phyloP scores from a whole-genome alignment of 2,329 filamentous ascomycete species.

The Apiospora rasikravindrae region DNA sequence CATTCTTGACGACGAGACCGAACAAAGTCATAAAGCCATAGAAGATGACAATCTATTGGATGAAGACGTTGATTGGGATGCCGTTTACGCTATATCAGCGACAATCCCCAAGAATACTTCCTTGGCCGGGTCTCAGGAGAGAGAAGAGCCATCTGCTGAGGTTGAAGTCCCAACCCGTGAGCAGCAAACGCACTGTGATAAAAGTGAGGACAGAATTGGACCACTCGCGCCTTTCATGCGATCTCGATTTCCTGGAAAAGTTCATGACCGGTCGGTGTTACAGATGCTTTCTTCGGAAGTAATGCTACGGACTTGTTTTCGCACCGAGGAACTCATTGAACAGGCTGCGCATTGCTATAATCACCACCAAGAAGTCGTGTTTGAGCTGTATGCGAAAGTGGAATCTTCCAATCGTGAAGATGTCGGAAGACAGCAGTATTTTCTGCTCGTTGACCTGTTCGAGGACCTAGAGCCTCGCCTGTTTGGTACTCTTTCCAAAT shows the following conservation, averaged over 20 bases:
- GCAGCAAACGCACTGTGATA: not conserved
- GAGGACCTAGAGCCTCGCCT: slow-evolving; percentile 60
- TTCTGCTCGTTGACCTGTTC: slow-evolving; percentile 68
- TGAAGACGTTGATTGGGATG: slow-evolving; percentile 49
- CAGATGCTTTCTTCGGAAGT: slow-evolving; percentile 53
- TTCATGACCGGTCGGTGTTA: slow-evolving; percentile 58
- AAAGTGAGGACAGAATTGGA: slow-evolving; percentile 19
- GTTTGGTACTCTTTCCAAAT: slow-evolving; percentile 33
- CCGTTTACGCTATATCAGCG: slow-evolving; percentile 32
- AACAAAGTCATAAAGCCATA: not conserved
- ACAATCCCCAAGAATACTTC: slow-evolving; percentile 25
- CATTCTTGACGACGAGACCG: not conserved
- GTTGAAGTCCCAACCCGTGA: not conserved
- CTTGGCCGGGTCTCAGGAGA: slow-evolving; percentile 12
- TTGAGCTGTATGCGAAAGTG: slow-evolving; percentile 70
- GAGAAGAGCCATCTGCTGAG: not conserved
- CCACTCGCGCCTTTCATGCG: slow-evolving; percentile 53
- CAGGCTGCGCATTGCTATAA: slow-evolving; percentile 44
- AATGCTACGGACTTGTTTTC: slow-evolving; percentile 65
- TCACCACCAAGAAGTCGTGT: slow-evolving; percentile 46
- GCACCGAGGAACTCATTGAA: slow-evolving; percentile 63
- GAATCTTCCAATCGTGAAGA: slow-evolving; percentile 60
- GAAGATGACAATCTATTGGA: slow-evolving; percentile 40
- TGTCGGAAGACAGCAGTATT: slow-evolving; percentile 58
- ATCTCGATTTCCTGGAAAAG: slow-evolving; percentile 53